phyloP scores from a whole-genome alignment of 2,329 filamentous ascomycete genomes.

The Fonsecaea multimorphosa region DNA sequence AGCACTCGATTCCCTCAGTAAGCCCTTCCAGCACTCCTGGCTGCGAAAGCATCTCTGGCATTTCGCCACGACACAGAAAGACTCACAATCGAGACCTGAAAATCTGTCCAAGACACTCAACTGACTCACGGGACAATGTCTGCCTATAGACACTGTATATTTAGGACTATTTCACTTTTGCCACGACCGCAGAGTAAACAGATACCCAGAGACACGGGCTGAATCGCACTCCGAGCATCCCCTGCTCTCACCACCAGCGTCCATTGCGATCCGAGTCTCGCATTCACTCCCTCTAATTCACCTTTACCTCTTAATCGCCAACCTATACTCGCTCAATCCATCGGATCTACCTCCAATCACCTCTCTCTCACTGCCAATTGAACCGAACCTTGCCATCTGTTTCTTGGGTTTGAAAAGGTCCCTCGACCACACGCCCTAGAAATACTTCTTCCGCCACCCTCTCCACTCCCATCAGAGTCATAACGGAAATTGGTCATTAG shows the following conservation, averaged over 20 bases:
- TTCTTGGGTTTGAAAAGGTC: background rate
- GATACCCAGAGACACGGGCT: slow-evolving; percentile 17
- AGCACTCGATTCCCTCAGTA: slow-evolving; percentile 7
- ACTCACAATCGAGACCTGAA: slow-evolving; percentile 26
- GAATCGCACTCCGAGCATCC: slow-evolving; percentile 11
- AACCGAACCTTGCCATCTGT: background rate
- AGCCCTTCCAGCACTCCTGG: slow-evolving; percentile 11
- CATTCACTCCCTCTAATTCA: slow-evolving; percentile 18
- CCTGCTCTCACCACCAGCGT: background rate
- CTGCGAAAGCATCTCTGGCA: slow-evolving; percentile 2
- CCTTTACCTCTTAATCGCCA: background rate
- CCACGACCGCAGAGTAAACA: slow-evolving; percentile 6
- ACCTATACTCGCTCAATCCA: background rate
- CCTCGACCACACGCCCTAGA: background rate
- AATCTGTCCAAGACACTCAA: slow-evolving; percentile 9
- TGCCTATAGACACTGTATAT: slow-evolving; percentile 30
- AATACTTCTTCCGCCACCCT: slow-evolving; percentile 11
- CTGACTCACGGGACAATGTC: slow-evolving; percentile 34
- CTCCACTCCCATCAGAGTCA: slow-evolving; percentile 32
- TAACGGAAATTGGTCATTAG: slow-evolving; percentile 19
- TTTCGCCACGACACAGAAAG: slow-evolving; percentile 22
- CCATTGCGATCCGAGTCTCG: slow-evolving; percentile 20
- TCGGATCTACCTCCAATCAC: slow-evolving; percentile 4
- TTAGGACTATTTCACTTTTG: slow-evolving; percentile 18
- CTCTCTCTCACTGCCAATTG: background rate